Evolutionary conservation across 768 basidiomycete species (phyloP).

Genomic region (Trametes meyenii): DNA sequence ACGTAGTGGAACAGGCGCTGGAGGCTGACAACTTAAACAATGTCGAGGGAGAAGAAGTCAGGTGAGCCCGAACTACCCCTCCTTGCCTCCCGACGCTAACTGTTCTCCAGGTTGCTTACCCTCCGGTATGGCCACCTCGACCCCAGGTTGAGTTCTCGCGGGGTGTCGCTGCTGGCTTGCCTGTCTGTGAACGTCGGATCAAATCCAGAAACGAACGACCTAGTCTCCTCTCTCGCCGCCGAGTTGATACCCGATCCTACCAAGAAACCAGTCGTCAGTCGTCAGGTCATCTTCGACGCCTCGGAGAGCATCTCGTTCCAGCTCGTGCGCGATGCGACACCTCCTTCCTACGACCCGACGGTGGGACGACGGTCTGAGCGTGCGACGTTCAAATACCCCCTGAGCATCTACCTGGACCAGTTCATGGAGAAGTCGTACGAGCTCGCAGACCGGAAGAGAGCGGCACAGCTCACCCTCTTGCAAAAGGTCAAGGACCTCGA

Average conservation of each 20-base stretch:
- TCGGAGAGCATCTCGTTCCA: slow-evolving; percentile 69
- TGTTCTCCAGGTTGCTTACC: slow-evolving; percentile 50
- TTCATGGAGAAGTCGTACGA: slow-evolving; percentile 64
- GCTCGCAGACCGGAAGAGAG: slow-evolving; percentile 41
- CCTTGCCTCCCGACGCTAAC: slow-evolving; percentile 16
- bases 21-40: slow-evolving; percentile 18
- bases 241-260: slow-evolving; percentile 38
- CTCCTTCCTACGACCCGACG: slow-evolving; percentile 25
- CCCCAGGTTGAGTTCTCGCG: slow-evolving; percentile 38
- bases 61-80: slow-evolving; percentile 29
- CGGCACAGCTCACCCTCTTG: slow-evolving; percentile 42
- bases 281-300: slow-evolving; percentile 62
- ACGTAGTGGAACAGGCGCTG: slow-evolving; percentile 45
- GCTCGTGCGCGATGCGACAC: slow-evolving; percentile 36
- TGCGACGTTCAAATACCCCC: slow-evolving; percentile 59
- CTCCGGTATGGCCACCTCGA: slow-evolving; percentile 57
- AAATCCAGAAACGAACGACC: slow-evolving; percentile 50
- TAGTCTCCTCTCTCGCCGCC: slow-evolving; percentile 57
- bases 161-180: slow-evolving; percentile 40
- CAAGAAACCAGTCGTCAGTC: slow-evolving; percentile 36
- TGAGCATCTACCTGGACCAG: slow-evolving; percentile 69
- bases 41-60: slow-evolving; percentile 28
- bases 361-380: slow-evolving; percentile 30
- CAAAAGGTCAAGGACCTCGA: slow-evolving; percentile 52
- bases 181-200: slow-evolving; percentile 55